These are phyloP conservation scores for Fusarium odoratissimum DNA, from an alignment of 2,329 filamentous ascomycete genomes.

Conservation along the genomic window DNA sequence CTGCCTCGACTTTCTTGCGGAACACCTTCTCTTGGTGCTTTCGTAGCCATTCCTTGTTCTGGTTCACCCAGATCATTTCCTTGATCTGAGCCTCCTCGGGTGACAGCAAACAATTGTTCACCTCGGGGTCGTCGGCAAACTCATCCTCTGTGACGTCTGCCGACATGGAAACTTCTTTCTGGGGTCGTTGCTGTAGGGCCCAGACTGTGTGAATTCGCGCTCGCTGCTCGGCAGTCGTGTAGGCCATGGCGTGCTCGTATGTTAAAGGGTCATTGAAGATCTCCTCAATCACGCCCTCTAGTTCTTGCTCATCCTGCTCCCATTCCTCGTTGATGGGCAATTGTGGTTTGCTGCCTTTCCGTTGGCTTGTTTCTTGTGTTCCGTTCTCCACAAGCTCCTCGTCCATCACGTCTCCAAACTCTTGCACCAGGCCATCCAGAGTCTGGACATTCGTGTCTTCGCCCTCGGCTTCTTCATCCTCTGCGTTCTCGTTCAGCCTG, in stretches of 20 bases:
- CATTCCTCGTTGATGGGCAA: slow-evolving; percentile 71
- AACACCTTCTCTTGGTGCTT: slow-evolving; percentile 87
- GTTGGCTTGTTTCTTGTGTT: slow-evolving; percentile 38
- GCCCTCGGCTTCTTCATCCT: slow-evolving; percentile 21
- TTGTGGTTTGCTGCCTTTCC: slow-evolving; percentile 52
- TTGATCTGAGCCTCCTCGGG: slow-evolving; percentile 83
- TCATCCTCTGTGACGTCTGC: slow-evolving; percentile 80
- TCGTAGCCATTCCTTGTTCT: slow-evolving; percentile 94
- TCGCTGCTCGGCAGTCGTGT: slow-evolving; percentile 68
- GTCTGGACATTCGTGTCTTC: slow-evolving; percentile 44
- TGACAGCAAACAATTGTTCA: slow-evolving; percentile 80
- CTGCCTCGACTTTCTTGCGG: slow-evolving; percentile 73
- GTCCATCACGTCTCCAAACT: slow-evolving; percentile 58
- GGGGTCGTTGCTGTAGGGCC: slow-evolving; percentile 61
- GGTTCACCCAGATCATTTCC: slow-evolving; percentile 92
- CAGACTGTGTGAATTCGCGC: slow-evolving; percentile 65
- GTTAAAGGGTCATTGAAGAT: slow-evolving; percentile 73
- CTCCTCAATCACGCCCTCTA: slow-evolving; percentile 77
- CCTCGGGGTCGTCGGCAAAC: slow-evolving; percentile 90
- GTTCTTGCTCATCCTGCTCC: slow-evolving; percentile 70
- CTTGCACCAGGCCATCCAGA: slow-evolving; percentile 56
- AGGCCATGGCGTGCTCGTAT: slow-evolving; percentile 65
- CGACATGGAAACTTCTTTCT: slow-evolving; percentile 65
- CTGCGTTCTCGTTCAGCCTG: slow-evolving; percentile 25
- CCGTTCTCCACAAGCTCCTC: slow-evolving; percentile 40